Evolutionary conservation across 2,329 filamentous ascomycete genomes (phyloP).

Genomic region (Dactylellina cionopaga): DNA sequence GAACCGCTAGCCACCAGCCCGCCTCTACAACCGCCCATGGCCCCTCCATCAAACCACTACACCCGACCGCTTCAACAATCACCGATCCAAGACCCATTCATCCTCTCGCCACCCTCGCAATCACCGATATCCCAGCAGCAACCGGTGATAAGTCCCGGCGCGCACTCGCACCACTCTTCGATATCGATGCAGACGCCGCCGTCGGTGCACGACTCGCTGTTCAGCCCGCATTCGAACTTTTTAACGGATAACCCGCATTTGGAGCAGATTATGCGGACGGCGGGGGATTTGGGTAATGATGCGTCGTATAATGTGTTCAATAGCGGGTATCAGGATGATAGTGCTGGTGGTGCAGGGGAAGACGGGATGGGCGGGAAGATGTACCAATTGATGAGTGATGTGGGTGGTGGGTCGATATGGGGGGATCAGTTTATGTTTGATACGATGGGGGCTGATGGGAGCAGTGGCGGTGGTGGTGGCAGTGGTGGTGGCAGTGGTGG

Average conservation of each 20-base stretch:
- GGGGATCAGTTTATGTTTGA: constrained; percentile 51
- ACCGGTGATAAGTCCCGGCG: constrained; percentile 45
- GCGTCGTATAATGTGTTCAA: constrained; percentile 49
- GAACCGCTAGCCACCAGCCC: constrained; percentile 22
- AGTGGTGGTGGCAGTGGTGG: no score
- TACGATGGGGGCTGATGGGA: constrained; percentile 4
- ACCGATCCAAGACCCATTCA: constrained; percentile 48
- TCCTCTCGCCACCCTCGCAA: constrained; percentile 40
- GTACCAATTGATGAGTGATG: constrained; percentile 49
- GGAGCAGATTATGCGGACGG: constrained; percentile 49
- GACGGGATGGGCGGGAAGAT: constrained; percentile 50
- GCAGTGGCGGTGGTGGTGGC: no score
- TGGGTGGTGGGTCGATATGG: constrained; percentile 48
- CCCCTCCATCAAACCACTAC: constrained; percentile 36
- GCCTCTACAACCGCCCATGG: constrained; percentile 41
- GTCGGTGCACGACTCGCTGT: constrained; percentile 36
- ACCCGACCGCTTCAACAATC: constrained; percentile 39
- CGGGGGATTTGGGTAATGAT: constrained; percentile 38
- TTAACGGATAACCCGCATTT: constrained; percentile 35
- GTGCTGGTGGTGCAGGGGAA: constrained; percentile 18
- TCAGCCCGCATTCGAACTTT: constrained; percentile 31
- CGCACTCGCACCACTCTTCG: constrained; percentile 40
- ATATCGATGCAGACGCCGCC: constrained; percentile 48
- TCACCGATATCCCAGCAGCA: constrained; percentile 38
- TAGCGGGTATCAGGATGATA: constrained; percentile 41